A percentile compares a stretch with the other conserved stretches of the same genome.
phyloP scores from a whole-genome alignment of 208 protist species.

The Acanthamoeba rhysodes region DNA sequence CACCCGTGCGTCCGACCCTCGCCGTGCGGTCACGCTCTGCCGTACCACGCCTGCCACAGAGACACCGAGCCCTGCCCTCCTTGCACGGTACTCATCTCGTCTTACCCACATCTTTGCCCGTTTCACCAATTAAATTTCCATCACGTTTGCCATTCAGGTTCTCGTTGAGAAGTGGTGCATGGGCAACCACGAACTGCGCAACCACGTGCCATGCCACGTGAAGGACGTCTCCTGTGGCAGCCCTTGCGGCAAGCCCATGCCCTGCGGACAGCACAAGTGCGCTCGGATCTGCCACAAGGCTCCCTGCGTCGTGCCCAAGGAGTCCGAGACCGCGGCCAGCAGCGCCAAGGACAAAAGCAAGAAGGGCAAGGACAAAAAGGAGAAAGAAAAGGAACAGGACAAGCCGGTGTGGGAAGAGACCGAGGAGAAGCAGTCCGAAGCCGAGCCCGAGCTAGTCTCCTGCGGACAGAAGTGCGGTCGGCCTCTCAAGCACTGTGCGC shows the following conservation, averaged over 20 bases:
- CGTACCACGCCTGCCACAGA: slow-evolving; percentile 82
- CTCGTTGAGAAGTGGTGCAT: slow-evolving; percentile 82
- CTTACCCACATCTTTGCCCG: background rate
- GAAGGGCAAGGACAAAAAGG: slow-evolving; percentile 39
- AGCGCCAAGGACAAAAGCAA: slow-evolving; percentile 56
- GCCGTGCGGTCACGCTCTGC: slow-evolving; percentile 82
- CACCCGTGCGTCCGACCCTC: slow-evolving; percentile 75
- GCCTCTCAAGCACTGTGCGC: slow-evolving; percentile 71
- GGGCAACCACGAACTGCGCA: slow-evolving; percentile 83
- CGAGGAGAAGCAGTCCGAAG: slow-evolving; percentile 5
- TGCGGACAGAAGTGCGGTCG: slow-evolving; percentile 82
- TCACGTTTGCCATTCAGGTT: slow-evolving; percentile 55
- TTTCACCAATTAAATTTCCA: background rate
- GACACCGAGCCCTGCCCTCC: slow-evolving; percentile 63
- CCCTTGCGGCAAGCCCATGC: slow-evolving; percentile 82
- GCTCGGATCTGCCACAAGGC: slow-evolving; percentile 53
- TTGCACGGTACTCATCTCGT: slow-evolving; percentile 18
- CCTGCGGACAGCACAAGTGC: slow-evolving; percentile 81
- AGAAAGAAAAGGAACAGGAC: slow-evolving; percentile 66
- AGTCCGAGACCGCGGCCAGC: slow-evolving; percentile 34
- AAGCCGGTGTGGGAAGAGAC: slow-evolving; percentile 47
- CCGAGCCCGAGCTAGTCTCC: slow-evolving; percentile 45
- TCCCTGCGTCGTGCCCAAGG: slow-evolving; percentile 75
- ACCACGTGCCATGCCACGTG: slow-evolving; percentile 80
- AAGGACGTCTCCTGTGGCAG: slow-evolving; percentile 71